These are phyloP conservation scores for Melastoma candidum DNA, from an alignment of 441 rosid species.

Conservation along the genomic window DNA sequence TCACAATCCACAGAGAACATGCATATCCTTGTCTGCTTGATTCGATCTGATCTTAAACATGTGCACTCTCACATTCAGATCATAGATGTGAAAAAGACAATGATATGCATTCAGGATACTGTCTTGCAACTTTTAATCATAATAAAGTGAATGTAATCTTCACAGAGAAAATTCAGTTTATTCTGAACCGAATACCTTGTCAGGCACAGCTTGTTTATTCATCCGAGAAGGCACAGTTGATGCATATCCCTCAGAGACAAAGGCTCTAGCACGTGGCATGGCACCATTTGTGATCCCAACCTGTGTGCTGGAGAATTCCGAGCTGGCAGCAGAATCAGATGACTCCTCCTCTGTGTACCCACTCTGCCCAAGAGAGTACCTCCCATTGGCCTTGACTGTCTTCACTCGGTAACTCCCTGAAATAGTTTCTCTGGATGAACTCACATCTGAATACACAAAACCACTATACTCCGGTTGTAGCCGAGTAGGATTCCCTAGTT, in stretches of 20 bases:
- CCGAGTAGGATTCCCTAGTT: constrained; percentile 23
- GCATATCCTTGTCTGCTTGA: background rate
- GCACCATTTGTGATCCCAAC: constrained; percentile 41
- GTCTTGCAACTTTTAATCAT: too few species aligned
- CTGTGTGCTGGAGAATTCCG: constrained; percentile 70
- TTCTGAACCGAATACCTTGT: constrained; percentile 35
- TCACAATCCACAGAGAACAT: background rate
- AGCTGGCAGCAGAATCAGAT: constrained; percentile 80
- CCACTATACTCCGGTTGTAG: constrained; percentile 40
- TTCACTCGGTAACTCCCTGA: constrained; percentile 32
- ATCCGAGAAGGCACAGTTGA: constrained; percentile 38
- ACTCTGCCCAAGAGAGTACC: constrained; percentile 26
- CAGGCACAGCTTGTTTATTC: constrained; percentile 21
- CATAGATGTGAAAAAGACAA: too few species aligned
- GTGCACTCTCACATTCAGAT: too few species aligned
- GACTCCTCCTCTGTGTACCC: constrained; percentile 55
- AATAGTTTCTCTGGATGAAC: constrained; percentile 78
- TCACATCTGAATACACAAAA: constrained; percentile 63
- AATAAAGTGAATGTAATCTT: background rate
- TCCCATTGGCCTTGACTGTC: constrained; percentile 29
- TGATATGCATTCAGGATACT: too few species aligned
- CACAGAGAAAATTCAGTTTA: too few species aligned
- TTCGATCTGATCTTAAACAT: too few species aligned
- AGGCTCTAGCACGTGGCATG: constrained; percentile 24
- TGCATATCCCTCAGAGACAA: constrained; percentile 45